Conservation (phyloP, 2,329 filamentous ascomycete species). For the Sclerotinia sclerotiorum region DNA sequence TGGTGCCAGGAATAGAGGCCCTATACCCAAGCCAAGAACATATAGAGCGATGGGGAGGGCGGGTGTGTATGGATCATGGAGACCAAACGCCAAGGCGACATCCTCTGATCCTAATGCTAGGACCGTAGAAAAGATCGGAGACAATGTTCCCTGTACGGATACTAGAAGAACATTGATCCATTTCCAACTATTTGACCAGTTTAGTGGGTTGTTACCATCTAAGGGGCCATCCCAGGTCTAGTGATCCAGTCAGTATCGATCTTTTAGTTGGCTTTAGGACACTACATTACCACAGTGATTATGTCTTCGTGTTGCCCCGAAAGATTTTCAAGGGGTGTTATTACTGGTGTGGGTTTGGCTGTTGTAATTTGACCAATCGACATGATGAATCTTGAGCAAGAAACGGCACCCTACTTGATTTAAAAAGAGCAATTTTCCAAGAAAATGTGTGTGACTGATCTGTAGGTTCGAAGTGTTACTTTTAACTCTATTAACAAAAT, state of each 20-base stretch:
- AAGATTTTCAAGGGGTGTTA: too few relatives aligned
- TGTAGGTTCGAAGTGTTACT: too few relatives aligned
- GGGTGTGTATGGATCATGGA: background rate
- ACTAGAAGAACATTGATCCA: constrained; percentile 1
- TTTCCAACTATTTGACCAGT: background rate
- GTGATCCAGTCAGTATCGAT: background rate
- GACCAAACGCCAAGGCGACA: background rate
- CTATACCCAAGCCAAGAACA: background rate
- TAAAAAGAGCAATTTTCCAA: too few relatives aligned
- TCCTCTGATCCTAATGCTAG: background rate
- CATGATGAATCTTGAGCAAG: too few relatives aligned
- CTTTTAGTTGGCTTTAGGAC: too few relatives aligned
- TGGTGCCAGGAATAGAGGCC: background rate
- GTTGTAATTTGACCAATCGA: too few relatives aligned
- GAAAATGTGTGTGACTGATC: too few relatives aligned
- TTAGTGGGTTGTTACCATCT: background rate
- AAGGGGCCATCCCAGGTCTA: background rate
- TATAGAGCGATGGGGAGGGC: background rate
- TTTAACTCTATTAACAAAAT: too few relatives aligned
- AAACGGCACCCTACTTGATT: too few relatives aligned
- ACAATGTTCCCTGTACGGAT: background rate
- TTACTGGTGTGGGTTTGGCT: too few relatives aligned
- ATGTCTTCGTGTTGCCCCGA: too few relatives aligned
- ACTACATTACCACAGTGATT: too few relatives aligned
- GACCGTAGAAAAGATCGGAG: background rate